Evolutionary conservation across 139 green algal species (phyloP).

Genomic region (Protoeuglena noctilucae): DNA sequence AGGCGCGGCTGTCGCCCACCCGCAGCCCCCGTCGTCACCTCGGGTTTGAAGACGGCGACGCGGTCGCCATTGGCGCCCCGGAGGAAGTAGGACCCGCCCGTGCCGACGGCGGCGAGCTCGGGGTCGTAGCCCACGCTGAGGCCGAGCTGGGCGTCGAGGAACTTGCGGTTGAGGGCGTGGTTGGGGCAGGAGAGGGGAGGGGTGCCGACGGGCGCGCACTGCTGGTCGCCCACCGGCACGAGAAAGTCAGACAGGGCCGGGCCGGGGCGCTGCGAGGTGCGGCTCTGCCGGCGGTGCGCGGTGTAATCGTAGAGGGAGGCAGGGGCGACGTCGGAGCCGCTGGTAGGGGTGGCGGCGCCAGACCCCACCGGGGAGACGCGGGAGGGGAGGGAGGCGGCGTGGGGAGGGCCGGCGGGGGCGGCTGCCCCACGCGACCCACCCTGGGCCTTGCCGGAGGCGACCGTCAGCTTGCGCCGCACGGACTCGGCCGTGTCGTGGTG

Average conservation of each 20-base stretch:
- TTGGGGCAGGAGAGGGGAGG: neutral
- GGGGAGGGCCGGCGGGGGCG: no score
- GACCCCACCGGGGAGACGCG: neutral
- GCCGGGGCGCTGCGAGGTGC: neutral
- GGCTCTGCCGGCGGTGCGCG: neutral
- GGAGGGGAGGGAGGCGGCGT: neutral
- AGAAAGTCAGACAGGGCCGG: neutral
- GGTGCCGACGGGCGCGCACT: neutral
- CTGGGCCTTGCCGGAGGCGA: no score
- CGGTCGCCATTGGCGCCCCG: conserved; percentile 14
- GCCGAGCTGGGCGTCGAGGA: conserved; percentile 13
- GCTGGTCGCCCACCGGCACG: neutral
- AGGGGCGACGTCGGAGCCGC: no score
- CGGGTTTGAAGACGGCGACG: conserved; percentile 70
- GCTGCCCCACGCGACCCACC: no score
- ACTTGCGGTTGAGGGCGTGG: conserved; percentile 5
- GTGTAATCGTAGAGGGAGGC: no score
- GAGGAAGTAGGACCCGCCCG: conserved; percentile 37
- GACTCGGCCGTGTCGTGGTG: no score
- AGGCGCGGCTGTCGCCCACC: no score
- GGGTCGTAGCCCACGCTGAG: conserved; percentile 23
- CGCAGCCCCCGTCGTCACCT: no score
- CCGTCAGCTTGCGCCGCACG: no score
- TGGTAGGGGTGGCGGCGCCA: neutral
- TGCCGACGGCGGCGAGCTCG: conserved; percentile 32